A percentile compares a stretch with the other conserved stretches of the same genome.
Evolutionary conservation across 2,329 filamentous ascomycete genomes (phyloP).

Genomic region (Colletotrichum neosansevieriae): DNA sequence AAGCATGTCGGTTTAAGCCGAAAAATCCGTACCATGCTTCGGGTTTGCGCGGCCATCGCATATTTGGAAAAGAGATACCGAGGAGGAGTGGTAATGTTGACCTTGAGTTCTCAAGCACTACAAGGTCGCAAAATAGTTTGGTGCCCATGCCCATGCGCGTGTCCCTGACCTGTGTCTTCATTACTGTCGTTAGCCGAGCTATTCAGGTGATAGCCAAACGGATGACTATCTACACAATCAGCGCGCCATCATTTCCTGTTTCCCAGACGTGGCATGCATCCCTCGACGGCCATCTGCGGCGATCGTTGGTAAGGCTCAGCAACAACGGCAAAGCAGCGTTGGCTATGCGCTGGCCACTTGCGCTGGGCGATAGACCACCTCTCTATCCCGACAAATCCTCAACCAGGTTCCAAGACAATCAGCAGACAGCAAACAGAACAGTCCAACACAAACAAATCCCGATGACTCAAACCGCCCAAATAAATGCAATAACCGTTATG

Average conservation of each 20-base stretch:
- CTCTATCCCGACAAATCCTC: slow-evolving; percentile 26
- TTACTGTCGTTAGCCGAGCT: slow-evolving; percentile 33
- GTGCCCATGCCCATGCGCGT: slow-evolving; percentile 13
- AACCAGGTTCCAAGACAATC: slow-evolving; percentile 35
- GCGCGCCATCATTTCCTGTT: slow-evolving; percentile 8
- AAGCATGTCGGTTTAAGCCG: background rate
- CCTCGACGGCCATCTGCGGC: slow-evolving; percentile 5
- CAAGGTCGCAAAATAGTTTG: slow-evolving; percentile 10
- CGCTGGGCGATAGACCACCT: slow-evolving; percentile 22
- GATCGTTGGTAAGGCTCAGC: slow-evolving; percentile 5
- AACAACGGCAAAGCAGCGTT: slow-evolving; percentile 7
- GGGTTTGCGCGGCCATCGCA: background rate
- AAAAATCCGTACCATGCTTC: too few relatives aligned
- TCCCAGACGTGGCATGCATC: slow-evolving; percentile 13
- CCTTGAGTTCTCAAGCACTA: background rate
- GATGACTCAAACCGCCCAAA: slow-evolving; percentile 39
- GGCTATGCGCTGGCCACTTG: slow-evolving; percentile 10
- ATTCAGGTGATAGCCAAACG: slow-evolving; percentile 36
- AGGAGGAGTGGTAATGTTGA: background rate
- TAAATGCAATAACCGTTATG: slow-evolving; percentile 39
- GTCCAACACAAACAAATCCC: slow-evolving; percentile 35
- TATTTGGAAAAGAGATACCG: background rate
- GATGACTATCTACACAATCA: slow-evolving; percentile 34
- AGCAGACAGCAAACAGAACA: slow-evolving; percentile 38
- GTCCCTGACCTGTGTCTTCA: slow-evolving; percentile 26